Conservation (phyloP, 768 basidiomycete genomes). For the Auriscalpium microsporum region DNA sequence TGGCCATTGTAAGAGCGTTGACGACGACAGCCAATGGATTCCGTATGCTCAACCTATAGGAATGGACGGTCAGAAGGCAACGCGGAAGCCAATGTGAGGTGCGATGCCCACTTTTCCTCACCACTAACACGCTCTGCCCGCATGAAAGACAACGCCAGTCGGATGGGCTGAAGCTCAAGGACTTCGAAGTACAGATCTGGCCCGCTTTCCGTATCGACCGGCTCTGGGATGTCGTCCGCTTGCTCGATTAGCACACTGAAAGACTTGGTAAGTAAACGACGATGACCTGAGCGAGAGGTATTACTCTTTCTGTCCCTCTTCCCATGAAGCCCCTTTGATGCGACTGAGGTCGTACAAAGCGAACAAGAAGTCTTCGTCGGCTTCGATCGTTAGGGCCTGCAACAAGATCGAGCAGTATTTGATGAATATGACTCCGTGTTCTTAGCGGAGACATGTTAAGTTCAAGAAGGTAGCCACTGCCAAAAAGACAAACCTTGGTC, state of each 20-base stretch:
- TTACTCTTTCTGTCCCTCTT: conserved; percentile 67
- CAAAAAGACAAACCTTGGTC: conserved; percentile 64
- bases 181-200: conserved; percentile 92
- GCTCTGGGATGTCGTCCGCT: conserved; percentile 61
- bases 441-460: conserved; percentile 32
- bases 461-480: not conserved
- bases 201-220: conserved; percentile 54
- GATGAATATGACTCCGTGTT: conserved; percentile 96
- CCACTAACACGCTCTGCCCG: conserved; percentile 89
- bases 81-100: not conserved
- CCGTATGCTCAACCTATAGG: conserved; percentile 55
- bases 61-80: not conserved
- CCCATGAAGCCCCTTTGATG: conserved; percentile 88
- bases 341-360: conserved; percentile 87
- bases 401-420: conserved; percentile 94
- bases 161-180: conserved; percentile 89
- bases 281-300: not conserved
- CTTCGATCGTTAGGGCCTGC: conserved; percentile 89
- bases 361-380: conserved; percentile 96
- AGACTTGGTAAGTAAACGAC: not conserved
- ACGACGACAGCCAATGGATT: conserved; percentile 91
- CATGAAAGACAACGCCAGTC: conserved; percentile 92
- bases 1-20: conserved; percentile 92
- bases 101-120: conserved; percentile 71
- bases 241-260: conserved; percentile 64